Base-by-base conservation (phyloP, 768 basidiomycete genomes). In the Trametes punicea region DNA sequence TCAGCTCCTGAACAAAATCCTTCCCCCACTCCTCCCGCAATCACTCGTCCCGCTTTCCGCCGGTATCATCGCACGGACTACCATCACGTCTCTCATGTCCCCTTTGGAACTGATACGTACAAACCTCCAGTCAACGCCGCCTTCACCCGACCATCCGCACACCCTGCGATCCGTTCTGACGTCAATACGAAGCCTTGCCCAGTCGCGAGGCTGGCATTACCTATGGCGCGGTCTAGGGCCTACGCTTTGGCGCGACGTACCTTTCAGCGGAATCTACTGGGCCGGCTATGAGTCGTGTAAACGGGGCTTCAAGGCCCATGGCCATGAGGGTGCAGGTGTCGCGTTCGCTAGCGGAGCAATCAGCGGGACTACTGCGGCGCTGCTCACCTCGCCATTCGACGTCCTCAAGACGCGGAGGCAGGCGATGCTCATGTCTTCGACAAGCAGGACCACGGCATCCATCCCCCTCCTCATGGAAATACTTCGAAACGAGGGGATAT, bases 241-340 rank as follows among this genome's bases (percentile, higher is more conserved):
- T 2, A 96, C 93, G 4, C 76, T 99, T 8, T 98, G 94, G 94
- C 82, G 97, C 46, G 97, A 99, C 64, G 95, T 98, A 6, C 96
- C 97, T 0, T 99, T 99, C 69, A 93, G 91, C 36, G 97, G 95
- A 10, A 75, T 96, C 29, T 99, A 99, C 66, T 99, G 97, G 97
- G 91, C 92, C 4, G 85, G 88, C 23, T 98, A 98, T 68, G 96
- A 99, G 69, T 74, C 81, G 0, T 82, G 84, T 73, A 98, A 97
- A 74, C 74, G 76, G 18, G 63, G 70, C 15, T 82, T 93, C 63
- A 72, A 76, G 63, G 72, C 76, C 55, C 69, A 72, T 49, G 83
- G 83, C 23, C 64, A 77, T 60, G 69, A 77, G 57, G 92, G 85
- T 34, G 76, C 83, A 33, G 80, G 73, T 66, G 78, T 91, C 40